Conservation (phyloP, 345 rosid genomes). For the Eucalyptus dawsonii region DNA sequence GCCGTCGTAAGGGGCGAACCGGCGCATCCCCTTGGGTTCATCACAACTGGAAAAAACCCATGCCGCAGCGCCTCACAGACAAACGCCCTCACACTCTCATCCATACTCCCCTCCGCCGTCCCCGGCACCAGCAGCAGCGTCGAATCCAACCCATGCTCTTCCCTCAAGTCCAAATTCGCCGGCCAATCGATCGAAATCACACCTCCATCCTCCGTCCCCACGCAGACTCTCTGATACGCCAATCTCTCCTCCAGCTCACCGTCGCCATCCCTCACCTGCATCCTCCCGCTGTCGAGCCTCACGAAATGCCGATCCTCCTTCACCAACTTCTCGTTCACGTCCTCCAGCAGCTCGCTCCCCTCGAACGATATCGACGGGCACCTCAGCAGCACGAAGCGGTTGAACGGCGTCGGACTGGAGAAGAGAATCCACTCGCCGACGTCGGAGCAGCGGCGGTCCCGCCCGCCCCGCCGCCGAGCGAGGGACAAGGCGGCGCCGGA, state of each 20-base stretch:
- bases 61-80: constrained; percentile 46
- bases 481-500: constrained; percentile 46
- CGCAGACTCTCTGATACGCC: constrained; percentile 69
- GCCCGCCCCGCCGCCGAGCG: not conserved
- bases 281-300: constrained; percentile 49
- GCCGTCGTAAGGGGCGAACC: constrained; percentile 86
- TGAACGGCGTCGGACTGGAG: constrained; percentile 83
- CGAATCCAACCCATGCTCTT: constrained; percentile 77
- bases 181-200: constrained; percentile 90
- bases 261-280: constrained; percentile 3
- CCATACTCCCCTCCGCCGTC: constrained; percentile 71
- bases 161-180: constrained; percentile 52
- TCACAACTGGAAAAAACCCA: constrained; percentile 76
- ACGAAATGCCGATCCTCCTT: constrained; percentile 79
- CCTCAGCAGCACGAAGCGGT: constrained; percentile 71
- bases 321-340: constrained; percentile 53
- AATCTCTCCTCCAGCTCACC: constrained; percentile 15
- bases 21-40: constrained; percentile 99
- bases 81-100: constrained; percentile 33
- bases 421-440: constrained; percentile 77
- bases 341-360: constrained; percentile 31
- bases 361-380: constrained; percentile 67
- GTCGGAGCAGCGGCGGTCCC: not conserved
- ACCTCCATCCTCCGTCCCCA: constrained; percentile 65
- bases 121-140: constrained; percentile 78